Percentiles rank a stretch among this genome's conserved stretches.
phyloP scores from a whole-genome alignment of 768 basidiomycete genomes.

The Psilocybe sp. region DNA sequence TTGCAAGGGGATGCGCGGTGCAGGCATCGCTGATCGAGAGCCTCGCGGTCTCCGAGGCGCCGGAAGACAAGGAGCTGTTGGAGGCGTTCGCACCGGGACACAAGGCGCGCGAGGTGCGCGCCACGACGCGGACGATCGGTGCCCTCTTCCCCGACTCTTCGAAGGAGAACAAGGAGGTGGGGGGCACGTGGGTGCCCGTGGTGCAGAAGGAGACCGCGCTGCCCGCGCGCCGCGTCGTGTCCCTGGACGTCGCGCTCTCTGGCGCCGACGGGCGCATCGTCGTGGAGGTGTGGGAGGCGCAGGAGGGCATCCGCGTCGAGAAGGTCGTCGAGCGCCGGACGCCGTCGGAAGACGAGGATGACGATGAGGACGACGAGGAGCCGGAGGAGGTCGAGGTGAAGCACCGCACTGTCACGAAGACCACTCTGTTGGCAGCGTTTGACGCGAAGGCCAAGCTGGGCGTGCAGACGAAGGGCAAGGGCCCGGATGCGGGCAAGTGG shows the following conservation, averaged over 20 bases:
- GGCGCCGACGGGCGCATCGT: constrained; percentile 46
- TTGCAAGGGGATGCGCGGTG: constrained; percentile 73
- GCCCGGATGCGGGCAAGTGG: constrained; percentile 41
- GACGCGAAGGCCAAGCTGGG: constrained; percentile 40
- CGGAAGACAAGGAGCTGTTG: constrained; percentile 44
- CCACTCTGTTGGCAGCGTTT: constrained; percentile 44
- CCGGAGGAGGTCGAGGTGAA: constrained; percentile 63
- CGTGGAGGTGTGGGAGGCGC: constrained; percentile 78
- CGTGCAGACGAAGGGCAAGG: constrained; percentile 36
- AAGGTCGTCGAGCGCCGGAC: constrained; percentile 46
- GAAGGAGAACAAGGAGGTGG: constrained; percentile 41
- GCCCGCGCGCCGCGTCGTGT: constrained; percentile 59
- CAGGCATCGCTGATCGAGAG: constrained; percentile 66
- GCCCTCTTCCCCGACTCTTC: constrained; percentile 56
- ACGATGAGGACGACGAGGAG: constrained; percentile 19
- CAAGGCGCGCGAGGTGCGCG: constrained; percentile 33
- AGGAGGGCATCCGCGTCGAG: constrained; percentile 64
- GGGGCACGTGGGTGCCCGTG: constrained; percentile 66
- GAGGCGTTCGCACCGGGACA: constrained; percentile 45
- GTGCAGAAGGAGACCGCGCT: constrained; percentile 69
- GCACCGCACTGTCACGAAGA: constrained; percentile 57
- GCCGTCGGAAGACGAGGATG: constrained; percentile 41
- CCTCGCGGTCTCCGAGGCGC: constrained; percentile 16
- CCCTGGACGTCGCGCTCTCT: constrained; percentile 53
- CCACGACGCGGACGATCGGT: constrained; percentile 63